Evolutionary conservation across 768 basidiomycete species (phyloP).

Genomic region (Boletus rubropictus): DNA sequence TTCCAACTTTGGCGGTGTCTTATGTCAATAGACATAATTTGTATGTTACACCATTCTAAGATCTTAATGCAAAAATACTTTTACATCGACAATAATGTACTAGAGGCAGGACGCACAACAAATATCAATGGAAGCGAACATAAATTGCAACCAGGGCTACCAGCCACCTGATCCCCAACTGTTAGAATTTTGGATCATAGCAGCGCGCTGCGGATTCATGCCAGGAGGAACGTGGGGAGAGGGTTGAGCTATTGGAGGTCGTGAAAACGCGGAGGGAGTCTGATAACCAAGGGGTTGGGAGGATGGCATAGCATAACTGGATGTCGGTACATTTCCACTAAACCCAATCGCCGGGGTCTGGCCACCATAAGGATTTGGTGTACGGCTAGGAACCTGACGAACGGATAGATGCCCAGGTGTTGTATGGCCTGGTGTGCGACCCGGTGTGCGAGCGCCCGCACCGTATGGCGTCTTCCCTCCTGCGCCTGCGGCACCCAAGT

Average conservation of each 20-base stretch:
- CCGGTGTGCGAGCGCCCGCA: constrained; percentile 71
- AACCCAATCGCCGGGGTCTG: constrained; percentile 32
- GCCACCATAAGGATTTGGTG: constrained; percentile 73
- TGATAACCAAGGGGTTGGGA: constrained; percentile 40
- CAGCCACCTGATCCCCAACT: constrained; percentile 34
- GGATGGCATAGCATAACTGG: constrained; percentile 28
- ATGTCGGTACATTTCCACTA: constrained; percentile 23
- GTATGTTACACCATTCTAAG: constrained; percentile 18
- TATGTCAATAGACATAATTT: background rate
- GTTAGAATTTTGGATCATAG: constrained; percentile 51
- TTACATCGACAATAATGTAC: constrained; percentile 28
- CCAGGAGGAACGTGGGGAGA: constrained; percentile 47
- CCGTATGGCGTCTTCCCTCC: constrained; percentile 80
- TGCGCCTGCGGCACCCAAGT: constrained; percentile 42
- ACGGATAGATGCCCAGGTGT: constrained; percentile 80
- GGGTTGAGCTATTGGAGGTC: constrained; percentile 37
- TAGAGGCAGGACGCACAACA: constrained; percentile 9
- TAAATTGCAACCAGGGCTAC: constrained; percentile 22
- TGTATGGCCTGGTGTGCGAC: constrained; percentile 62
- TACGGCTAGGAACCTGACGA: constrained; percentile 59
- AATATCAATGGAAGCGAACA: constrained; percentile 14
- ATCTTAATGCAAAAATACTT: constrained; percentile 19
- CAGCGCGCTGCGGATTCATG: constrained; percentile 63
- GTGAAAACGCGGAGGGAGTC: constrained; percentile 32
- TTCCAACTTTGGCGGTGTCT: background rate